phyloP scores from a whole-genome alignment of 208 protist genomes.

The Sergeia podlipaevii region DNA sequence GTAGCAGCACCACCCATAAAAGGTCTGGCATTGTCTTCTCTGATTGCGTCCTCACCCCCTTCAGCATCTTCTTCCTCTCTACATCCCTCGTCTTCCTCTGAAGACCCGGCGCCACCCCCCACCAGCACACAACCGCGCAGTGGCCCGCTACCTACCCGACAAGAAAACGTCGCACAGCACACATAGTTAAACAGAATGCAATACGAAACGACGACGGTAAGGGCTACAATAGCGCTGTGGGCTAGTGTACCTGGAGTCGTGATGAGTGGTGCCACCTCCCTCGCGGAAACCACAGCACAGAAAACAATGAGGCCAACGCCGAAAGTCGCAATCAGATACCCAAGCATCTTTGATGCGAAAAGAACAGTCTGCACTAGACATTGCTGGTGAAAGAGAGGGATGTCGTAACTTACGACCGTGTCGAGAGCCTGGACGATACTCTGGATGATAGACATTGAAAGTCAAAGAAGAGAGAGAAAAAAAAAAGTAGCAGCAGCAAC shows the following conservation, averaged over 20 bases:
- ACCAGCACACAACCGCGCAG: background rate
- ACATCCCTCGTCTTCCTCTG: too few species aligned
- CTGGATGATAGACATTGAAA: too few species aligned
- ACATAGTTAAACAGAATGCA: constrained; percentile 70
- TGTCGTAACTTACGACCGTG: too few species aligned
- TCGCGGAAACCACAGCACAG: constrained; percentile 31
- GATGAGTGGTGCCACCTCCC: constrained; percentile 48
- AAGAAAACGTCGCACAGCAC: constrained; percentile 38
- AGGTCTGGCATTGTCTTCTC: background rate
- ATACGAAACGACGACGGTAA: constrained; percentile 44
- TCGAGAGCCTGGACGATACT: too few species aligned
- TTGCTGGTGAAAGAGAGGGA: too few species aligned
- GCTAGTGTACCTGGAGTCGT: constrained; percentile 14
- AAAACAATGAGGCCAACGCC: constrained; percentile 55
- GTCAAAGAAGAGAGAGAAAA: background rate
- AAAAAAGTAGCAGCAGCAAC: constrained; percentile 7
- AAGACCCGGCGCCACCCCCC: too few species aligned
- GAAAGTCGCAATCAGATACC: background rate
- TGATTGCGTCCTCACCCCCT: background rate
- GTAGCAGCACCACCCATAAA: background rate
- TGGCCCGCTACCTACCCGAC: constrained; percentile 19
- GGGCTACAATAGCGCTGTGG: constrained; percentile 25
- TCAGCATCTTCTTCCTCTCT: too few species aligned
- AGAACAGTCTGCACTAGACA: background rate
- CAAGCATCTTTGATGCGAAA: background rate